Base-by-base conservation (phyloP, 163 green algal genomes). In the Scenedesmus sp. region DNA sequence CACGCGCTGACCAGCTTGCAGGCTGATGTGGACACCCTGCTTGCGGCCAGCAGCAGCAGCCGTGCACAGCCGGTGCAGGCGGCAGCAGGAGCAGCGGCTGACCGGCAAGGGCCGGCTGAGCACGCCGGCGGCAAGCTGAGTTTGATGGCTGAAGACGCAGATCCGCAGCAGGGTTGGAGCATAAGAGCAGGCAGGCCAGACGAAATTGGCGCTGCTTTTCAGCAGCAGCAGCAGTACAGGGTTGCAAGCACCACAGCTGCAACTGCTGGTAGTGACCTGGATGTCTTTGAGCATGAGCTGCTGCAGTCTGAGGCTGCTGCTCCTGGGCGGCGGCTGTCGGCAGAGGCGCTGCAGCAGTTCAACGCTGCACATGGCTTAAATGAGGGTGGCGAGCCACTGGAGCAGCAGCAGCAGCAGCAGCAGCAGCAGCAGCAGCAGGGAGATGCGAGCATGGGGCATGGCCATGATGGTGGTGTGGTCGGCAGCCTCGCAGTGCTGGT, bases 21-120 rank as follows among this genome's bases (percentile, higher is more conserved):
- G 49, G 81, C 68, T 37, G 88, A 92, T 56, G 88, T 92, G 30
- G 88, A 89, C 9, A 80, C 4, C 13, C 85, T 90, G 43, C 85
- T 90, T 33, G 43, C 79, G 40, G 79, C 53, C 56, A 83, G 61
- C 85, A 72, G 24, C 40, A 83, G 26, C 61, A 72, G 44, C 37
- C 35, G 42, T 3, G 18, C 46, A 43, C 46, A 68, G 80, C n/a
- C 80, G 16, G 80, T 33, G 16, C 30, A 42, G 83, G 1, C 18
- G 26, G 70, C 53, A 82, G 78, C 76, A 83, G 56, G 35, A 82
- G 53, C 78, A 91, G 53, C 15, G 24, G 2, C 6, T 12, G 43
- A 84, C 16, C 51, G 61, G 49, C 49, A 49, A 33, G 12, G 6
- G 56, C 20, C 13, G 15, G 22, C 24, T 16, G 49, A 13, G 30